phyloP scores from a whole-genome alignment of 2,329 filamentous ascomycete species.

The Emydomyces testavorans region DNA sequence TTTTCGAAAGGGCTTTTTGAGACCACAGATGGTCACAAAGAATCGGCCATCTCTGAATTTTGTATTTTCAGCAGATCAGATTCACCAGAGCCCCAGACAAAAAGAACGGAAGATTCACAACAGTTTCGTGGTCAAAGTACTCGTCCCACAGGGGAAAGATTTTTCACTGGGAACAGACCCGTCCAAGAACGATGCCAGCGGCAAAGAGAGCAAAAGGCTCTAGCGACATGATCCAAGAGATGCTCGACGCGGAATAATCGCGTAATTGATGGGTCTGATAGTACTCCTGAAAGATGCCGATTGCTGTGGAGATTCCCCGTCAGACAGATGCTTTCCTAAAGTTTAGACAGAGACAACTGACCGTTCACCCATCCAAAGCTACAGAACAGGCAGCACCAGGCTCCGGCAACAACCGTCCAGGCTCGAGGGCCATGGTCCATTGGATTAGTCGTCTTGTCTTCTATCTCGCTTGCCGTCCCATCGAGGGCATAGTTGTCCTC shows the following conservation, averaged over 20 bases:
- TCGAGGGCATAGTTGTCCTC: neutral
- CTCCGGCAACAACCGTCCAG: slow-evolving; percentile 40
- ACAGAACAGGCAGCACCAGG: slow-evolving; percentile 38
- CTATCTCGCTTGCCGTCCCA: neutral
- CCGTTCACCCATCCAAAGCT: slow-evolving; percentile 43
- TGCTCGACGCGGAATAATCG: slow-evolving; percentile 41
- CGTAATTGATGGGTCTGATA: slow-evolving; percentile 42
- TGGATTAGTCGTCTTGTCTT: neutral
- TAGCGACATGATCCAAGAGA: slow-evolving; percentile 49
- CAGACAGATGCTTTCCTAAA: neutral
- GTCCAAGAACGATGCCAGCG: slow-evolving; percentile 23
- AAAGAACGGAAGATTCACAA: too few relatives aligned
- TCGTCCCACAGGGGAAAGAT: too few relatives aligned
- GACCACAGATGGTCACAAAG: too few relatives aligned
- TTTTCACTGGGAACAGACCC: slow-evolving; percentile 2
- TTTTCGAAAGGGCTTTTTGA: too few relatives aligned
- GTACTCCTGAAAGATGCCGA: slow-evolving; percentile 47
- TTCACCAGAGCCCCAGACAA: too few relatives aligned
- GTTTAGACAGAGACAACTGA: slow-evolving; percentile 17
- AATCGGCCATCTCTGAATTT: too few relatives aligned
- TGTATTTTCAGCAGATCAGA: too few relatives aligned
- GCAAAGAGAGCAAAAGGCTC: slow-evolving; percentile 47
- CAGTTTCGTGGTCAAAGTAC: too few relatives aligned
- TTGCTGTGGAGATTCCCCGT: slow-evolving; percentile 17
- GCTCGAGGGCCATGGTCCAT: slow-evolving; percentile 15